phyloP scores from a whole-genome alignment of 2,329 filamentous ascomycete genomes.

The Tolypocladium amazonense region DNA sequence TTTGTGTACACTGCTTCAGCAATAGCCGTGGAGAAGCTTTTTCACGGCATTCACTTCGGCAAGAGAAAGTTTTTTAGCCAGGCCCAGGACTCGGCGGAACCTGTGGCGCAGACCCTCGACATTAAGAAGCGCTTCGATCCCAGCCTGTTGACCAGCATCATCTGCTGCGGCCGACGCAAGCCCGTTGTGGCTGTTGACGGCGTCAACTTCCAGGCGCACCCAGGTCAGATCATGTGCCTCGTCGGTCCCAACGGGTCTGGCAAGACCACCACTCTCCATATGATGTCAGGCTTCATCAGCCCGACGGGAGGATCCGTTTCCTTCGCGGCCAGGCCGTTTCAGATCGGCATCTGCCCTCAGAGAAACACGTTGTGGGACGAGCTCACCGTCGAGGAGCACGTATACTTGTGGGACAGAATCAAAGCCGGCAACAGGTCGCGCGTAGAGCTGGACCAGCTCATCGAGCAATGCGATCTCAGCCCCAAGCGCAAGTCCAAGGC shows the following conservation, averaged over 20 bases:
- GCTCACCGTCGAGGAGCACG: constrained; percentile 54
- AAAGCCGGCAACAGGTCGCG: constrained; percentile 37
- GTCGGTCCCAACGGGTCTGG: constrained; percentile 62
- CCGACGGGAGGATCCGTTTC: constrained; percentile 49
- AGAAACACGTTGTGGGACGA: constrained; percentile 59
- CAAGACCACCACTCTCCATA: constrained; percentile 60
- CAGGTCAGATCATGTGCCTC: constrained; percentile 54
- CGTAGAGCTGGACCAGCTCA: constrained; percentile 36
- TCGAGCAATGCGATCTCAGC: constrained; percentile 48
- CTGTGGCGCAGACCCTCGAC: constrained; percentile 9
- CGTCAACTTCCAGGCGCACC: constrained; percentile 45
- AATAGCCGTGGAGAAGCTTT: constrained; percentile 17
- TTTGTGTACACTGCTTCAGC: constrained; percentile 20
- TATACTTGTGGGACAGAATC: constrained; percentile 50
- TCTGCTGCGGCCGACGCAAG: constrained; percentile 16
- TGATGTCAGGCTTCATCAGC: constrained; percentile 53
- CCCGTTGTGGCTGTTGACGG: constrained; percentile 47
- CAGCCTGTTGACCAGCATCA: too few species aligned
- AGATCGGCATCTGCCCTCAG: constrained; percentile 50
- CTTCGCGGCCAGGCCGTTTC: constrained; percentile 38
- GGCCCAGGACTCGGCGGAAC: constrained; percentile 8
- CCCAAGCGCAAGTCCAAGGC: constrained; percentile 45
- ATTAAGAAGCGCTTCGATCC: constrained; percentile 21
- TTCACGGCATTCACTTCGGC: constrained; percentile 24
- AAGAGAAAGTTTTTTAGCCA: constrained; percentile 14